Base-by-base conservation (phyloP, 1,139 yeast genomes). In the Candida albicans region DNA sequence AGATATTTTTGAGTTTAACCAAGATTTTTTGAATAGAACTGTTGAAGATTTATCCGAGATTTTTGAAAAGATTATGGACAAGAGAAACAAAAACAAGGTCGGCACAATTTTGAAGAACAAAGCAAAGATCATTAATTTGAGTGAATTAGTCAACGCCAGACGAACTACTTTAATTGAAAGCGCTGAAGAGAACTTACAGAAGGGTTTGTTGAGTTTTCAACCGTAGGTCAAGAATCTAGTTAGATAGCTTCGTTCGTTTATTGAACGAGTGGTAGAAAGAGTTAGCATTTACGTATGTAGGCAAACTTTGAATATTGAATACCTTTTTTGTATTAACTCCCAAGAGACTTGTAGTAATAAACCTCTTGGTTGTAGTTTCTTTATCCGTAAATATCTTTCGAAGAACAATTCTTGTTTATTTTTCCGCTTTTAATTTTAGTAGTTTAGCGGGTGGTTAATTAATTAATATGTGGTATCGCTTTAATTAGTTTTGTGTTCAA, bases 31-130 rank as follows among this genome's bases (percentile, higher is more conserved):
- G 40, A 84, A 84, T 43, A 70, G 76, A 49, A 82, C 90, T 1
- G 93, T 90, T 5, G 99, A 93, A 61, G 83, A 79, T 45, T 69
- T 93, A 34, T 85, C 96, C 2, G 82, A 82, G 55, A 66, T 90
- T 14, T 83, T 90, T 58, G 86, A 81, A 56, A 62, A 62, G 39
- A 75, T 82, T 44, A 77, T 77, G 44, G 69, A 72, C 35, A 77
- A 79, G n/a, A 65, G 68, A 39, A 64, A 67, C 25, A 52, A 53
- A 22, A 53, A 56, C 39, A 60, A 59, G 37, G 63, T 66, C 13
- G 58, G 56, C 31, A 56, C 62, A 27, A 78, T 82, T 28, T 67
- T 82, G 57, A 64, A 68, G 31, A 61, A 69, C 39, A 82, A 79
- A 55, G 59, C 63, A 8, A 72, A 74, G 29, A 82, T 85, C 48